Evolutionary conservation across 192 early-diverging fungal genomes (phyloP).

Genomic region (Umbelopsis ramanniana): DNA sequence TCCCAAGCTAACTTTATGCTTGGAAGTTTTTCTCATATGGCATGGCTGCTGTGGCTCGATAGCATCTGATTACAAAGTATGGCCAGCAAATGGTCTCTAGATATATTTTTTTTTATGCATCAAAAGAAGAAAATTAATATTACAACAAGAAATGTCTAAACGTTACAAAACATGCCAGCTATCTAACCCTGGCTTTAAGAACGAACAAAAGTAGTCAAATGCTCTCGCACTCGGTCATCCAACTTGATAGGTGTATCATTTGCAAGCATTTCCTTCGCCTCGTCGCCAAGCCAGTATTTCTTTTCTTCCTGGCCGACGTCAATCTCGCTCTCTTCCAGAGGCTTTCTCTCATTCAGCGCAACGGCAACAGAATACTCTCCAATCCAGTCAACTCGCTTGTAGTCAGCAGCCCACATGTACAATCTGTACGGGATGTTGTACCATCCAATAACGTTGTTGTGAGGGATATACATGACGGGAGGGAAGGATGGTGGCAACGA

Average conservation of each 20-base stretch:
- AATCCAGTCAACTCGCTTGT: slow-evolving; percentile 42
- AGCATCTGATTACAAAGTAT: no score
- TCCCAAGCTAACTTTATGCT: no score
- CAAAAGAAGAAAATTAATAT: slow-evolving; percentile 11
- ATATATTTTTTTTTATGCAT: neutral
- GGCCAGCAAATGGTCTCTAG: neutral
- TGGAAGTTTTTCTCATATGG: no score
- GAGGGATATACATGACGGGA: slow-evolving; percentile 45
- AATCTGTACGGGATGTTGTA: slow-evolving; percentile 46
- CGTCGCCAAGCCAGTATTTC: slow-evolving; percentile 40
- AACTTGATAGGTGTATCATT: slow-evolving; percentile 36
- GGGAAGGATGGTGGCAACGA: slow-evolving; percentile 37
- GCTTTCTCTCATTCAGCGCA: slow-evolving; percentile 37
- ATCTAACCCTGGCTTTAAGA: slow-evolving; percentile 9
- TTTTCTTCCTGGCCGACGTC: slow-evolving; percentile 39
- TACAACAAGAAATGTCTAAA: slow-evolving; percentile 8
- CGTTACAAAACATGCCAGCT: neutral
- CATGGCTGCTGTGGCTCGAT: no score
- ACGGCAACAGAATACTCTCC: slow-evolving; percentile 42
- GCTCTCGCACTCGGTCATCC: slow-evolving; percentile 27
- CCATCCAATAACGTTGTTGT: slow-evolving; percentile 51
- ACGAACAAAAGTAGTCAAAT: slow-evolving; percentile 27
- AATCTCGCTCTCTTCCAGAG: slow-evolving; percentile 30
- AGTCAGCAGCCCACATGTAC: slow-evolving; percentile 43
- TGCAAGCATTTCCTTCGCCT: slow-evolving; percentile 24